Evolutionary conservation across 2,329 filamentous ascomycete genomes (phyloP).

Genomic region (Cytospora schulzeri): DNA sequence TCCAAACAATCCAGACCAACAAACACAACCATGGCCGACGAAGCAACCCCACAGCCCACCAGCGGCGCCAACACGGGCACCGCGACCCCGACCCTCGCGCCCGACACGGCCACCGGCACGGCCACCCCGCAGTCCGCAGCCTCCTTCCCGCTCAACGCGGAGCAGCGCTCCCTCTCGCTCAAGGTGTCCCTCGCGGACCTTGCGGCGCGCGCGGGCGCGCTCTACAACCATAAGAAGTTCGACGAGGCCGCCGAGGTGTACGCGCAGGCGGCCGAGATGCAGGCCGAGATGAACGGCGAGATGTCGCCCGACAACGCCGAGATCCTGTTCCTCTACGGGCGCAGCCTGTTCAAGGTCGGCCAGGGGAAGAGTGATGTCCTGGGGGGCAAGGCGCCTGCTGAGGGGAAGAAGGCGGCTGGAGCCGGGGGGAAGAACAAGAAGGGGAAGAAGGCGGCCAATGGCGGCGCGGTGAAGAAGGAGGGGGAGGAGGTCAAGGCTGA

Average conservation of each 20-base stretch:
- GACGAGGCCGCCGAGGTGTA: constrained; percentile 84
- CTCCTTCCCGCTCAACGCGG: constrained; percentile 34
- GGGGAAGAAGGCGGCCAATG: constrained; percentile 47
- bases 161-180: constrained; percentile 39
- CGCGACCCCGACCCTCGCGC: constrained; percentile 27
- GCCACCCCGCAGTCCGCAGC: constrained; percentile 37
- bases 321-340: constrained; percentile 90
- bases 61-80: constrained; percentile 20
- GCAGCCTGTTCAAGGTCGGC: constrained; percentile 90
- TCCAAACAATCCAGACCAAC: not conserved
- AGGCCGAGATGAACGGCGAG: constrained; percentile 90
- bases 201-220: constrained; percentile 75
- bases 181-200: constrained; percentile 75
- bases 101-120: constrained; percentile 35
- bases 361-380: constrained; percentile 94
- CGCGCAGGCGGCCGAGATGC: constrained; percentile 84
- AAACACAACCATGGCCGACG: constrained; percentile 26
- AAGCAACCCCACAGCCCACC: constrained; percentile 21
- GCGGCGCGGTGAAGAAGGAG: constrained; percentile 38
- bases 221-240: constrained; percentile 90
- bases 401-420: constrained; percentile 55
- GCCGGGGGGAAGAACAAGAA: constrained; percentile 56
- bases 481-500: constrained; percentile 8
- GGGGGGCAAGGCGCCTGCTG: constrained; percentile 72
- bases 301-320: constrained; percentile 89